phyloP scores from a whole-genome alignment of 345 rosid genomes.

The Cardamine occulta region DNA sequence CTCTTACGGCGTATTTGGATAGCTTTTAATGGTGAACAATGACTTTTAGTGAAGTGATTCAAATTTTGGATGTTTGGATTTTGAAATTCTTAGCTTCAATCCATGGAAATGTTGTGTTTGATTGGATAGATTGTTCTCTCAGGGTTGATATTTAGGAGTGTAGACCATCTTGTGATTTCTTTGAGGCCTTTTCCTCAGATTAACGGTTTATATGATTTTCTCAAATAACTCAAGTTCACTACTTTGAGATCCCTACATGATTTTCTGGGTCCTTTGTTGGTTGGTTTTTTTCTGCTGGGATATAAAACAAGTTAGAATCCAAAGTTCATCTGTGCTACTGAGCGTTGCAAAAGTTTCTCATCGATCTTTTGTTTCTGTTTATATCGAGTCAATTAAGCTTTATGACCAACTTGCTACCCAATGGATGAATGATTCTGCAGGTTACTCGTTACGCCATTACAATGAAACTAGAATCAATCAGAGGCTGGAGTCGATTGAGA shows the following conservation, averaged over 20 bases:
- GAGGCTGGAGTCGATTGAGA: constrained; percentile 74
- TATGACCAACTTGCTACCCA: constrained; percentile 11
- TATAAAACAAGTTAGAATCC: not conserved
- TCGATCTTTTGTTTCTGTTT: constrained; percentile 20
- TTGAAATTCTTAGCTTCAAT: not conserved
- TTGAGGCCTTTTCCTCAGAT: not conserved
- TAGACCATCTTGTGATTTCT: not conserved
- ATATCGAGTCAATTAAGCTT: not conserved
- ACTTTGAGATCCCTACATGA: not conserved
- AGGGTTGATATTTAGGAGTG: not conserved
- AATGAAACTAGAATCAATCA: constrained; percentile 62
- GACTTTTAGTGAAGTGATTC: not conserved
- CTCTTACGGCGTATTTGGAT: not conserved
- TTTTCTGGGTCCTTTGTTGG: not conserved
- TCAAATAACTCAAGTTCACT: not conserved
- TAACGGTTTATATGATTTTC: not conserved
- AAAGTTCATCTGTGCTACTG: constrained; percentile 1
- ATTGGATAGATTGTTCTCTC: not conserved
- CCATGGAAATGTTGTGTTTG: not conserved
- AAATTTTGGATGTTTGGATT: not conserved
- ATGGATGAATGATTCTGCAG: constrained; percentile 48
- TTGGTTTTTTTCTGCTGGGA: not conserved
- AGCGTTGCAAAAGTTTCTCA: not conserved
- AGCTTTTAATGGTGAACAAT: not conserved
- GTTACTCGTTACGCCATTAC: constrained; percentile 63